A percentile compares a stretch with the other conserved stretches of the same genome.
Evolutionary conservation across 2,329 filamentous ascomycete genomes (phyloP).

Genomic region (Cladosporium sphaerospermum): DNA sequence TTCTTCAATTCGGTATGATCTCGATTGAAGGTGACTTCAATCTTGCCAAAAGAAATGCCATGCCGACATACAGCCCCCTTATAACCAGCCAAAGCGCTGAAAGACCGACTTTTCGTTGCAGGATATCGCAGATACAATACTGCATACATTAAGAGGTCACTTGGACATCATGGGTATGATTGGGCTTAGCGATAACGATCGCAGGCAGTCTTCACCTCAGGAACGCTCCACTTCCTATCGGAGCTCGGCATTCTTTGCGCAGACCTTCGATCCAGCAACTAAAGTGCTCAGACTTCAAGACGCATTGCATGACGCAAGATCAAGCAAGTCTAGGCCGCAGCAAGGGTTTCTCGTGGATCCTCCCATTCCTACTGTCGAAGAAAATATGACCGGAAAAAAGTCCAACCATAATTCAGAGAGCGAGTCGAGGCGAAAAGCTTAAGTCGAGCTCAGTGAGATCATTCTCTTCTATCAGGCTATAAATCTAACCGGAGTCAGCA

Average conservation of each 20-base stretch:
- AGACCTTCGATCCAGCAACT: neutral
- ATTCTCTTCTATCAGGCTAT: neutral
- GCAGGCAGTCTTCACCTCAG: neutral
- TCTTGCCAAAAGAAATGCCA: neutral
- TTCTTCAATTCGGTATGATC: neutral
- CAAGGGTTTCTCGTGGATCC: neutral
- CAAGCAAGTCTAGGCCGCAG: neutral
- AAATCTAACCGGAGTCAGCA: neutral
- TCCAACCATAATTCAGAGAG: neutral
- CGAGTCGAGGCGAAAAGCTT: neutral
- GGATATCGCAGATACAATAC: neutral
- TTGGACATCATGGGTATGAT: neutral
- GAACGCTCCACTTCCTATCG: neutral
- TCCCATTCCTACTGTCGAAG: neutral
- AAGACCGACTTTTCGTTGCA: neutral
- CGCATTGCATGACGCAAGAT: neutral
- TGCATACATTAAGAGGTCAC: neutral
- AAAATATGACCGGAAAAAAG: neutral
- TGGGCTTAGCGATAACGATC: neutral
- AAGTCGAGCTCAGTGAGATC: neutral
- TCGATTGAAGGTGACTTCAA: neutral
- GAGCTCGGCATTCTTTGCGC: neutral
- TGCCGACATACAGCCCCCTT: neutral
- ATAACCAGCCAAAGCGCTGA: neutral
- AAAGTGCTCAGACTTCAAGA: neutral